These are phyloP conservation scores for Lentinula edodes DNA, from an alignment of 768 basidiomycete genomes.

Conservation along the genomic window DNA sequence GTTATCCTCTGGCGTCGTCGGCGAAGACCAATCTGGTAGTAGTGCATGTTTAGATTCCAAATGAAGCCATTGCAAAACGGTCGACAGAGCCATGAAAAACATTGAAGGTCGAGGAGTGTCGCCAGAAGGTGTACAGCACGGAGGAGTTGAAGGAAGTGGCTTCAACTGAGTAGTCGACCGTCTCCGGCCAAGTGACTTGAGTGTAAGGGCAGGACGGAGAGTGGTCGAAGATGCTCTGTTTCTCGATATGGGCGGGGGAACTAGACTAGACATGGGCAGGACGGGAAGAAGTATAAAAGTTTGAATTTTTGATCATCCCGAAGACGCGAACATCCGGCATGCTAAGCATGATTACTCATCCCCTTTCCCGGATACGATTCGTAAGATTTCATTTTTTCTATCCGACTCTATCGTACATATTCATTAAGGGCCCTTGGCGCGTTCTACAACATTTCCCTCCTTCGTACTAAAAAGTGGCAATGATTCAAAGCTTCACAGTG, in stretches of 20 bases:
- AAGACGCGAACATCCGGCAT: not conserved
- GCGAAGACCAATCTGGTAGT: conserved; percentile 32
- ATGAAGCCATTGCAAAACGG: conserved; percentile 50
- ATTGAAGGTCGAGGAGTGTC: conserved; percentile 31
- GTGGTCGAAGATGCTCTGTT: conserved; percentile 57
- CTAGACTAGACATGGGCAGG: conserved; percentile 15
- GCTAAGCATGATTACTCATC: not conserved
- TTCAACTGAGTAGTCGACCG: conserved; percentile 46
- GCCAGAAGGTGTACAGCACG: conserved; percentile 5
- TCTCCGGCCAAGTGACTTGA: conserved; percentile 49
- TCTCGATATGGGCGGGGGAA: conserved; percentile 38
- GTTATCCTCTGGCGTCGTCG: conserved; percentile 37
- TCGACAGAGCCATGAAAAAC: conserved; percentile 45
- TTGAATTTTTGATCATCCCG: not conserved
- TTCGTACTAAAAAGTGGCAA: too few relatives aligned
- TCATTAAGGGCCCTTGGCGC: too few relatives aligned
- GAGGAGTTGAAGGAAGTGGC: conserved; percentile 14
- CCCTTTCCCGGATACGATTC: not conserved
- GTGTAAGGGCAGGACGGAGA: conserved; percentile 46
- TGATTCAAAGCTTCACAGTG: too few relatives aligned
- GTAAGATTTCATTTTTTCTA: not conserved
- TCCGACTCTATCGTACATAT: too few relatives aligned
- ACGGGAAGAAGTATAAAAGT: conserved; percentile 9
- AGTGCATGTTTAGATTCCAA: conserved; percentile 31
- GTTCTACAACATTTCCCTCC: too few relatives aligned